phyloP scores from a whole-genome alignment of 2,329 filamentous ascomycete species.

The Cladosporium sp. region DNA sequence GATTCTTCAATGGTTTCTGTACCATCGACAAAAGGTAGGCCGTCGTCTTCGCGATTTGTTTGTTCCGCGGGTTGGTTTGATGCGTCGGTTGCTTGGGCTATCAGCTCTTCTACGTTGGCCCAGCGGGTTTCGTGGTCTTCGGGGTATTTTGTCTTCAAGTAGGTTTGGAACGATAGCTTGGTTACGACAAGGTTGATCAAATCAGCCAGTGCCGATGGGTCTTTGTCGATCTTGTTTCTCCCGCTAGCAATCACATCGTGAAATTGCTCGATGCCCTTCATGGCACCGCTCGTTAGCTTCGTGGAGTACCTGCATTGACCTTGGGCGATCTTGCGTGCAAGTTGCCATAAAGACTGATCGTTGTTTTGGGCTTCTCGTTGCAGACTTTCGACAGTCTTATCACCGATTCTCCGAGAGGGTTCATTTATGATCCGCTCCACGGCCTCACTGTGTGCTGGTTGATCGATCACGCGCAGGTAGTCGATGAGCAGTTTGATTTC shows the following conservation, averaged over 20 bases:
- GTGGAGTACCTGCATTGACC: constrained; percentile 48
- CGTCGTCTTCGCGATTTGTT: constrained; percentile 37
- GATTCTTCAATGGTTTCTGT: constrained; percentile 52
- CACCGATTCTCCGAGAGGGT: constrained; percentile 75
- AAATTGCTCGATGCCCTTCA: constrained; percentile 54
- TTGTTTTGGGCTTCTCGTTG: constrained; percentile 70
- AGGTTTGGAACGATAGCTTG: constrained; percentile 68
- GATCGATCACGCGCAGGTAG: constrained; percentile 79
- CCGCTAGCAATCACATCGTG: constrained; percentile 56
- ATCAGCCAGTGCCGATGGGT: constrained; percentile 36
- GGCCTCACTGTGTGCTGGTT: constrained; percentile 83
- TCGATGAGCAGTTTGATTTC: constrained; percentile 86
- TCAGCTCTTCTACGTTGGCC: constrained; percentile 86
- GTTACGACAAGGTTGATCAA: constrained; percentile 55
- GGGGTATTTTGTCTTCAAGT: constrained; percentile 64
- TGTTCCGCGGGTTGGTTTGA: constrained; percentile 21
- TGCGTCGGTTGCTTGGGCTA: constrained; percentile 72
- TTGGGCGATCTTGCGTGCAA: constrained; percentile 58
- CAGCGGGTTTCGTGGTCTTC: constrained; percentile 75
- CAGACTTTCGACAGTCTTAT: constrained; percentile 67
- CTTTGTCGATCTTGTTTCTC: constrained; percentile 49
- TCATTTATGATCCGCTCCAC: constrained; percentile 79
- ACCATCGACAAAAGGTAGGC: constrained; percentile 63
- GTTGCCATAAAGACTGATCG: constrained; percentile 67
- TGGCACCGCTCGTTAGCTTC: constrained; percentile 51